Evolutionary conservation across 768 basidiomycete species (phyloP), one percentile per base, ranked within the genome.

Genomic region (Suillus tomentosus): DNA sequence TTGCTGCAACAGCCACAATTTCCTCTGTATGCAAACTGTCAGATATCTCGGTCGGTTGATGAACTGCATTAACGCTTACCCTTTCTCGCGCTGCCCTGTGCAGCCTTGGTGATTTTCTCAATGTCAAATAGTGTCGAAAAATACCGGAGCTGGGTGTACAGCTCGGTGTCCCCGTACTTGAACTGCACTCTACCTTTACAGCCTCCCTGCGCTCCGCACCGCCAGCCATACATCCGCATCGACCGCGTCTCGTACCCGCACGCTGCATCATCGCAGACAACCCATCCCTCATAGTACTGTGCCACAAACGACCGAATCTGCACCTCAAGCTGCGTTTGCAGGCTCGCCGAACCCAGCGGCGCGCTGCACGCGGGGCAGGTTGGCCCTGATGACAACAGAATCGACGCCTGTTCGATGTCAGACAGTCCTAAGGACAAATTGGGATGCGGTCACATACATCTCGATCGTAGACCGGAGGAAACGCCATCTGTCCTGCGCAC

Each of bases 61-160:
- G 8, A 58, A 22, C 13, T 22, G 54, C 11, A 64, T 31, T 34
- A 55, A 19, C n/a, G 61, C 79, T 15, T 62, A 84, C 83, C 80
- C 63, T 70, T 69, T 55, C 79, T 76, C 50, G 77, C 73, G 2
- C 80, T 79, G 1, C 86, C 86, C 62, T 78, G 79, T 2, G 84
- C 80, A 1, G 80, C 76, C 51, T 83, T 84, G 24, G 83, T 66
- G 13, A 85, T 88, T 70, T 87, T 90, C 19, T 89, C 83, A 1
- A 76, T 73, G 70, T 96, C 87, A 71, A 99, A 96, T 7, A 99
- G 79, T 65, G 83, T 88, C 40, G 80, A 76, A 76, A 88, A 96
- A 78, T 89, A 98, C 54, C 95, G 79, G 40, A 99, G 81, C 74
- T 99, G 97, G 67, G 91, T 92, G 76, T 99, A 98, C 45, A 99